These are phyloP conservation scores for Candida sanyaensis DNA, from an alignment of 1,139 yeast genomes.

Conservation along the genomic window DNA sequence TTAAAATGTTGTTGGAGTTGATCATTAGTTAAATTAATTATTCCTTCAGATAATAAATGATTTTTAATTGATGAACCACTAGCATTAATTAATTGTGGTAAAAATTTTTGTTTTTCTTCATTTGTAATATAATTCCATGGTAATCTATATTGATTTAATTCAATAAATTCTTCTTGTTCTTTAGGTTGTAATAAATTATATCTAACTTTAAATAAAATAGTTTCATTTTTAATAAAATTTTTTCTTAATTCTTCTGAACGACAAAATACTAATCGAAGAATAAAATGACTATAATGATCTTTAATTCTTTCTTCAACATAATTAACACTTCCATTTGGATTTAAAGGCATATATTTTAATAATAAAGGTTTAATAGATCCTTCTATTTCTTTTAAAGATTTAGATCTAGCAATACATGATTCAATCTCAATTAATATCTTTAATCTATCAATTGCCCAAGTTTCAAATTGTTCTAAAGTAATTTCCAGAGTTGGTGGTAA, in stretches of 20 bases:
- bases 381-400: conserved; percentile 66
- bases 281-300: conserved; percentile 91
- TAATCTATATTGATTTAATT: conserved; percentile 50
- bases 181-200: conserved; percentile 61
- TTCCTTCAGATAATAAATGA: conserved; percentile 27
- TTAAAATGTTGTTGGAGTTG: conserved; percentile 47
- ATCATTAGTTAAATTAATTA: conserved; percentile 33
- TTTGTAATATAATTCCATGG: conserved; percentile 71
- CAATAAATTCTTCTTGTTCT: conserved; percentile 76
- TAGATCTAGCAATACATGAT: conserved; percentile 67
- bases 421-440: conserved; percentile 84
- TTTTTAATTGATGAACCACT: conserved; percentile 39
- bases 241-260: conserved; percentile 80
- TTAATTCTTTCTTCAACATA: conserved; percentile 63
- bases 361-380: conserved; percentile 64
- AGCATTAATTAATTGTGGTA: conserved; percentile 57
- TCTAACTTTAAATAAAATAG: conserved; percentile 71
- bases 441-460: conserved; percentile 93
- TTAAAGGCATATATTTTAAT: conserved; percentile 65
- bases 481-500: conserved; percentile 81
- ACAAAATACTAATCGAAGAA: conserved; percentile 85
- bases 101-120: conserved; percentile 58
- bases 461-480: conserved; percentile 88
- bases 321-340: conserved; percentile 23
- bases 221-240: conserved; percentile 77